Percentiles rank a stretch among this genome's conserved stretches.
These are phyloP conservation scores for Monascus purpureus DNA, from an alignment of 495 filamentous ascomycete species.

Conservation along the genomic window DNA sequence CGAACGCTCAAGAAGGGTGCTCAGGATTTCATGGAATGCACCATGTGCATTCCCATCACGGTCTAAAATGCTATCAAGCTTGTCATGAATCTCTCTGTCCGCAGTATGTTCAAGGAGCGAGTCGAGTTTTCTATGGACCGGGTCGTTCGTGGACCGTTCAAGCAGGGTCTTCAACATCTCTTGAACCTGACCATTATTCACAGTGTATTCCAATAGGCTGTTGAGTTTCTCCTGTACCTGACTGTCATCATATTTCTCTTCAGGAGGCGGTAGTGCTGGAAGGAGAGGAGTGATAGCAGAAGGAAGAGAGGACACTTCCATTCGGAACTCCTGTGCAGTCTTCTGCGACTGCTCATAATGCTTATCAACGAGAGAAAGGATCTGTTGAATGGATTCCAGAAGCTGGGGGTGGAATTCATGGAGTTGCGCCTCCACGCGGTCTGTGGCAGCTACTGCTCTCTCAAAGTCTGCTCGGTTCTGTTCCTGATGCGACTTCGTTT, in stretches of 20 bases:
- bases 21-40: slow-evolving; percentile 4
- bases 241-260: slow-evolving; percentile 52
- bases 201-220: slow-evolving; percentile 50
- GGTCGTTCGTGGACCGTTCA: neutral
- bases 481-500: slow-evolving; percentile 61
- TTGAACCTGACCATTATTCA: slow-evolving; percentile 26
- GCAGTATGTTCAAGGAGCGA: slow-evolving; percentile 20
- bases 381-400: slow-evolving; percentile 64
- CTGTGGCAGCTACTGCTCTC: slow-evolving; percentile 54
- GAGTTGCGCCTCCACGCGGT: slow-evolving; percentile 59
- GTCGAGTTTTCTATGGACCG: slow-evolving; percentile 1
- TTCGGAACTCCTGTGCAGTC: slow-evolving; percentile 35
- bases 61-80: slow-evolving; percentile 60
- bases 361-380: slow-evolving; percentile 64
- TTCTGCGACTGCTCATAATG: slow-evolving; percentile 58
- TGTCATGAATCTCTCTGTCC: slow-evolving; percentile 47
- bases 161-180: slow-evolving; percentile 24
- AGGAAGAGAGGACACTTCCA: slow-evolving; percentile 39
- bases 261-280: slow-evolving; percentile 32
- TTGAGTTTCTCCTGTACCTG: slow-evolving; percentile 76
- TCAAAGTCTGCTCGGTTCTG: slow-evolving; percentile 63
- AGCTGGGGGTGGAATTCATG: slow-evolving; percentile 76
- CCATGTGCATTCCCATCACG: slow-evolving; percentile 28
- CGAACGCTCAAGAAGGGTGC: slow-evolving; percentile 18
- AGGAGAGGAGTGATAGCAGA: slow-evolving; percentile 32